These are phyloP conservation scores for Dioscorea dumetorum DNA, from an alignment of 106 monocot species.

Conservation along the genomic window DNA sequence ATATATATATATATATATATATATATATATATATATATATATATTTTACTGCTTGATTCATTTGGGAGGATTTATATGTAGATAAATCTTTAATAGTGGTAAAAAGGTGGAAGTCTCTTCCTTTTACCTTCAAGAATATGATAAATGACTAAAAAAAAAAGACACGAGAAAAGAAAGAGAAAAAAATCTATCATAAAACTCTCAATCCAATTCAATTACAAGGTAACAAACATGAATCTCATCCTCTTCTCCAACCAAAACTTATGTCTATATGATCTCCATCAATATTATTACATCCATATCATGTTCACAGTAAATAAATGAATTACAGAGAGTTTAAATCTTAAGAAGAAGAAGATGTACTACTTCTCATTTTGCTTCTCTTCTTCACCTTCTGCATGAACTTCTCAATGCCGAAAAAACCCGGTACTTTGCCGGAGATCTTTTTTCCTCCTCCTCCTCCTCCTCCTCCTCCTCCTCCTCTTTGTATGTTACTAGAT, in stretches of 20 bases:
- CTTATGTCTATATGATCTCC: not conserved
- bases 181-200: not conserved
- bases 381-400: conserved; percentile 5
- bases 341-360: too few species aligned
- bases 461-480: not conserved
- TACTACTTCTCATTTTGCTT: not conserved
- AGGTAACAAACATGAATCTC: not conserved
- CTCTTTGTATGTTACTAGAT: not conserved
- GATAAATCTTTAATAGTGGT: too few species aligned
- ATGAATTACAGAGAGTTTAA: not conserved
- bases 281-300: not conserved
- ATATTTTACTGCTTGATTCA: too few species aligned
- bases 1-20: too few species aligned
- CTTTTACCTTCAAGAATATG: too few species aligned
- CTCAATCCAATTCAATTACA: not conserved
- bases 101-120: too few species aligned
- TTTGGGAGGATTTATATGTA: too few species aligned
- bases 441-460: not conserved
- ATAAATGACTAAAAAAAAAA: too few species aligned
- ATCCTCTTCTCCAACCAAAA: not conserved
- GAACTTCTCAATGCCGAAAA: not conserved
- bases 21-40: too few species aligned
- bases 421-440: not conserved
- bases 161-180: not conserved
- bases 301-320: not conserved